Evolutionary conservation across 2,329 filamentous ascomycete species (phyloP).

Genomic region (Conoideocrella luteorostrata): DNA sequence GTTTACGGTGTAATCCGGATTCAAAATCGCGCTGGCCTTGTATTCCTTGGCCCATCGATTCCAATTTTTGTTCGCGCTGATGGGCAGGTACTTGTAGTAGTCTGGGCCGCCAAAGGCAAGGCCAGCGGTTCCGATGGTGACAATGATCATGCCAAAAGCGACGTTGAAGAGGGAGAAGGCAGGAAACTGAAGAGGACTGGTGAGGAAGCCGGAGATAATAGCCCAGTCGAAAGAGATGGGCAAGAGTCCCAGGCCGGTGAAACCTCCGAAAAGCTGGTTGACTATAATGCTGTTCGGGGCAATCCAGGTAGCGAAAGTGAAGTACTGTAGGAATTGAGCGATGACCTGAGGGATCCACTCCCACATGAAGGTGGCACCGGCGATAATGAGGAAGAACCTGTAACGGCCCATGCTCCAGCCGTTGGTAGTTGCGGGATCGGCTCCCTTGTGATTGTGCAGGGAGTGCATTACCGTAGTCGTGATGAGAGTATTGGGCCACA

Average conservation of each 20-base stretch:
- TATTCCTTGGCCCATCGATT: slow-evolving; percentile 48
- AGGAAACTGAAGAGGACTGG: slow-evolving; percentile 49
- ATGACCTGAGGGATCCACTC: slow-evolving; percentile 42
- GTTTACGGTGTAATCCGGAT: slow-evolving; percentile 43
- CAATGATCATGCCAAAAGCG: slow-evolving; percentile 43
- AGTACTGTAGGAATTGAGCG: slow-evolving; percentile 35
- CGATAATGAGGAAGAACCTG: slow-evolving; percentile 33
- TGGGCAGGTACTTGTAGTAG: slow-evolving; percentile 48
- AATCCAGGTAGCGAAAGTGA: slow-evolving; percentile 47
- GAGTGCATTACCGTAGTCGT: slow-evolving; percentile 32
- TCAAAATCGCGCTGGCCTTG: slow-evolving; percentile 48
- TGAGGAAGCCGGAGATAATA: slow-evolving; percentile 35
- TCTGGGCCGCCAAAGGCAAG: slow-evolving; percentile 44
- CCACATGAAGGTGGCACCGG: slow-evolving; percentile 31
- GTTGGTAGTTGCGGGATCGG: slow-evolving; percentile 24
- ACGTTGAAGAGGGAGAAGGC: slow-evolving; percentile 55
- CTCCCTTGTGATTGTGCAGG: slow-evolving; percentile 32
- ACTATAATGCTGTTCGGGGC: slow-evolving; percentile 36
- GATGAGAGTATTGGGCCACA: slow-evolving; percentile 28
- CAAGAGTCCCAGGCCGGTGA: slow-evolving; percentile 52
- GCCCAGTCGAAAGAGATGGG: slow-evolving; percentile 62
- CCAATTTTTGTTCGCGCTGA: slow-evolving; percentile 45
- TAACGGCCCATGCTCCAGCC: slow-evolving; percentile 40
- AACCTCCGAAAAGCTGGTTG: slow-evolving; percentile 53
- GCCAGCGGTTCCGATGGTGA: slow-evolving; percentile 41